Percentiles rank a stretch among this genome's conserved stretches.
Conservation (phyloP, 1,284 basidiomycete genomes). For the Schizophyllum amplum region DNA sequence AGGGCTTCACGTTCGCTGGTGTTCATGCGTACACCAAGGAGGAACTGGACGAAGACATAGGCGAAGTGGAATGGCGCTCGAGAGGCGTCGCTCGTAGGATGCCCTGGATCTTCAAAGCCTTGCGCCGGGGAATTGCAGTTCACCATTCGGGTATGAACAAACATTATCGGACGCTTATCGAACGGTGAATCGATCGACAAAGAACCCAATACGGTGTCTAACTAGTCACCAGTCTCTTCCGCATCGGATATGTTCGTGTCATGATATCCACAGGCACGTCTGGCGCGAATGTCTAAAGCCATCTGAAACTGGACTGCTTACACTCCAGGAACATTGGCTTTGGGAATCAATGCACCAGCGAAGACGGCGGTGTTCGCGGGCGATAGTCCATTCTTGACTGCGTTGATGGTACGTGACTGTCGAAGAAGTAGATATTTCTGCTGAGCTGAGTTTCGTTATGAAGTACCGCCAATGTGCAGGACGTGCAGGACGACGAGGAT, state of each 20-base stretch:
- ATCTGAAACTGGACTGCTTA: slow-evolving; percentile 1
- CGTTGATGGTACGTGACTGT: slow-evolving; percentile 41
- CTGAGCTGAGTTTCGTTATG: slow-evolving; percentile 1
- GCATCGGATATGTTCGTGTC: slow-evolving; percentile 52
- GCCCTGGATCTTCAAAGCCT: slow-evolving; percentile 36
- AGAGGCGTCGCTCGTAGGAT: slow-evolving; percentile 16
- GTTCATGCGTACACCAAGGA: slow-evolving; percentile 33
- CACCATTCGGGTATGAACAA: slow-evolving; percentile 68
- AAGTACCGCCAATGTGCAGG: slow-evolving; percentile 68
- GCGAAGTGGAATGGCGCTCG: slow-evolving; percentile 28
- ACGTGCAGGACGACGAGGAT: slow-evolving; percentile 61
- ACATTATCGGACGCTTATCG: slow-evolving; percentile 48
- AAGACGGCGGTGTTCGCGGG: slow-evolving; percentile 61
- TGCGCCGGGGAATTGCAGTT: slow-evolving; percentile 55
- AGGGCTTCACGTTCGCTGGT: slow-evolving; percentile 53
- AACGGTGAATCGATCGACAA: slow-evolving; percentile 33
- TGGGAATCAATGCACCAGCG: slow-evolving; percentile 68
- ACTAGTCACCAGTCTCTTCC: slow-evolving; percentile 37
- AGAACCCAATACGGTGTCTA: background rate
- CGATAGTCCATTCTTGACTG: slow-evolving; percentile 58
- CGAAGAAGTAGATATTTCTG: background rate
- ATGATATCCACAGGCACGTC: slow-evolving; percentile 52
- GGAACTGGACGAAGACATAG: slow-evolving; percentile 45
- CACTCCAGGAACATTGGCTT: slow-evolving; percentile 48
- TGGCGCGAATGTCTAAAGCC: background rate